Base-by-base conservation (phyloP, 352 stramenopile genomes). In the Globisporangium echinulatum region DNA sequence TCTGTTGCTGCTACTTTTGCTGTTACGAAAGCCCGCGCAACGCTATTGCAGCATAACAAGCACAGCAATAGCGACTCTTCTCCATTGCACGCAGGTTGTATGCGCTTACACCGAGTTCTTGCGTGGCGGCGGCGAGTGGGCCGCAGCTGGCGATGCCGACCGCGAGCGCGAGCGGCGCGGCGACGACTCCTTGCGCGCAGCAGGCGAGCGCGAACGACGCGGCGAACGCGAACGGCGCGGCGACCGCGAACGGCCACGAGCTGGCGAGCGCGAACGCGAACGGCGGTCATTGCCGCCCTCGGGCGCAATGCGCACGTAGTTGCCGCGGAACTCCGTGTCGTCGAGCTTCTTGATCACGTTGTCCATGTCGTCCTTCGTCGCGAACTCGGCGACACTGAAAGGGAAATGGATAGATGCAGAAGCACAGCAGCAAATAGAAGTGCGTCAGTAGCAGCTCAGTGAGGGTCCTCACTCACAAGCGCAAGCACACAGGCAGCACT, bases 281-380 rank as follows among this genome's bases (percentile, higher is more conserved):
- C 77, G 79, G 66, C 75, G 79, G 38, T 59, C 60, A 54, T 70
- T 67, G 25, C 40, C 52, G 49, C 62, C 68, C 54, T 85, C 77
- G 14, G 79, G 62, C 7, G 76, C 72, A 55, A 94, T 77, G 47
- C 85, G 82, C 38, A 94, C 82, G 63, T 89, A 92, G 65, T 78
- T 88, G 61, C 85, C 85, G 56, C 82, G 82, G 72, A 94, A 94
- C 50, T 94, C 85, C 44, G 85, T 94, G 77, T 94, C 85, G 58
- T 94, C 83, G 33, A 94, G 74, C 71, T 94, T 94, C 56, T 81
- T 79, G 39, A 94, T 74, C 7, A 82, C 85, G 57, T 91, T 85
- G 8, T 94, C 82, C 77, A 94, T 87, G 52, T 94, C 85, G 6
- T 90, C 78, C 65, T 85, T 83, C 8, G 76, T 81, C 68, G 81